Percentiles rank a stretch among this genome's conserved stretches.
Conservation (phyloP, 768 basidiomycete species). For the Chalciporus chontae region DNA sequence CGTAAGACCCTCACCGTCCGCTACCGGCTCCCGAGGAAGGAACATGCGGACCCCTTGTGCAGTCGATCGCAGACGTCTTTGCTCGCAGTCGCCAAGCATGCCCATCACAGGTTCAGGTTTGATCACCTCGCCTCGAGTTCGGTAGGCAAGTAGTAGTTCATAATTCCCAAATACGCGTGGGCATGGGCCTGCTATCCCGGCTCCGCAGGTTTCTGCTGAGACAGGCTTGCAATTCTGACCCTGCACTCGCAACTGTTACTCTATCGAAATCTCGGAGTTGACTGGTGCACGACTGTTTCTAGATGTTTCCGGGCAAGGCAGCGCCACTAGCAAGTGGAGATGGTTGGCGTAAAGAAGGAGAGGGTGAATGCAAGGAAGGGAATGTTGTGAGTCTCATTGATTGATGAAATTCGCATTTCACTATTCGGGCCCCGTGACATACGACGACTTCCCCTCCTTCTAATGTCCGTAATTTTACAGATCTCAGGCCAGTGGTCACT, state of each 20-base stretch:
- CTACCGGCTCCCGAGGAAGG: not conserved
- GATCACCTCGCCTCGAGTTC: not conserved
- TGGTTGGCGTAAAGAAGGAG: too few relatives aligned
- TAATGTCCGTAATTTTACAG: not conserved
- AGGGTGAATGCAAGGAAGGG: too few relatives aligned
- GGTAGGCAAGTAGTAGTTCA: not conserved
- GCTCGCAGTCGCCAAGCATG: not conserved
- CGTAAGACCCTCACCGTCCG: not conserved
- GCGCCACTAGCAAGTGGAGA: too few relatives aligned
- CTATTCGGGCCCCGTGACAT: not conserved
- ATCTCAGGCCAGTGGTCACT: too few relatives aligned
- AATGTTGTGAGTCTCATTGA: not conserved
- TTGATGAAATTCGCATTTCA: not conserved
- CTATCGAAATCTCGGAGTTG: not conserved
- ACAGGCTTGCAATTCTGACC: not conserved
- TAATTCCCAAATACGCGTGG: too few relatives aligned
- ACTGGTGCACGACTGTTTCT: not conserved
- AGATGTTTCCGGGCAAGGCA: too few relatives aligned
- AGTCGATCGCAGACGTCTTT: not conserved
- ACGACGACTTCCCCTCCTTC: too few relatives aligned
- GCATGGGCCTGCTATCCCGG: too few relatives aligned
- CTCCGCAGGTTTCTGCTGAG: too few relatives aligned
- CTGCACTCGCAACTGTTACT: not conserved
- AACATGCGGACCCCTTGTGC: not conserved
- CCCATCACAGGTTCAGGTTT: not conserved